Base-by-base conservation (phyloP, 805 yeast species). In the Candida jianshihensis region DNA sequence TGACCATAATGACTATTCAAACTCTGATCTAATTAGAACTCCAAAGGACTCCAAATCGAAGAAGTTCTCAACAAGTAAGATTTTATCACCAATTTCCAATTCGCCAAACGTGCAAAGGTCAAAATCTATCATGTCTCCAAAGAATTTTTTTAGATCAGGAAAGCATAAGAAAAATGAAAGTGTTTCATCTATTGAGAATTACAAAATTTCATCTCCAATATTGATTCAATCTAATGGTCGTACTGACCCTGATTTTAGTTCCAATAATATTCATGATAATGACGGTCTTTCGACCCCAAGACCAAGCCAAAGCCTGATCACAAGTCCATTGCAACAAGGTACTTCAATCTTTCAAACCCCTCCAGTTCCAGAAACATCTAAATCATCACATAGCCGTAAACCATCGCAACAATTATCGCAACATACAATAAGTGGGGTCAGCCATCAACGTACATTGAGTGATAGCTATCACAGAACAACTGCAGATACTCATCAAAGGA, bases 341-440 rank as follows among this genome's bases (percentile, higher is more conserved):
- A 50, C 53, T 13, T 49, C 58, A 1, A 36, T 46, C 6, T 53
- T 51, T 35, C 45, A 48, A 9, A 53, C 58, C 1, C 58, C 56
- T 5, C 58, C 58, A n/a, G 38, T 50, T 4, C 49, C 49, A 7
- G 42, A 37, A 3, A 30, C 46, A 30, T 38, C 43, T 4, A 36
- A 28, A 17, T 14, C 14, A 19, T 26, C 28, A 18, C 35, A 20
- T 22, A 31, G 26, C 20, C 38, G 35, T 25, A 37, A 41, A 21
- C 11, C 18, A n/a, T 26, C 29, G 6, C 18, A n/a, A 14, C 16
- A 26, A 6, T 14, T 26, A 14, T 9, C n/a, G 7, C 16, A 5
- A 5, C 8, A 14, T 8, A 24, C 13, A 11, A 11, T 24, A 12
- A 20, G 9, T 20, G 22, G 22, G 7, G 13, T 11, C 13, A 12